Percentiles rank a stretch among this genome's conserved stretches.
Evolutionary conservation across 2,329 filamentous ascomycete genomes (phyloP).

Genomic region (Incumbomyces delicatus): DNA sequence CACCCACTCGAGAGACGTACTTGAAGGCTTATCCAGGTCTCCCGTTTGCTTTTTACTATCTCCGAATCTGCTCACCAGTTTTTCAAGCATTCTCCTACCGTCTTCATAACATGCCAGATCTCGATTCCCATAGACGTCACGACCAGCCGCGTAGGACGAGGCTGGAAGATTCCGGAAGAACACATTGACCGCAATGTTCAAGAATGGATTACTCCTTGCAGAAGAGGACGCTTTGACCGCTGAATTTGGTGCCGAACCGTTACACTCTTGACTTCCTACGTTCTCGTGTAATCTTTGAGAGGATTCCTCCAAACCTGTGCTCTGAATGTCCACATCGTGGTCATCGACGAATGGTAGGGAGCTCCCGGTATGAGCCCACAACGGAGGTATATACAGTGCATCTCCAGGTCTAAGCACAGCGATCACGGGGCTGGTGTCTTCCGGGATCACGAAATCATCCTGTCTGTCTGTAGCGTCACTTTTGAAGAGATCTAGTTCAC

Average conservation of each 20-base stretch:
- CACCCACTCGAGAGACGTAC: slow-evolving; percentile 36
- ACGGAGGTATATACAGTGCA: slow-evolving; percentile 66
- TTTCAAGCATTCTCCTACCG: slow-evolving; percentile 60
- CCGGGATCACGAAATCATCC: slow-evolving; percentile 18
- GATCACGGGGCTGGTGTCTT: slow-evolving; percentile 54
- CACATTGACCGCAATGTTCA: slow-evolving; percentile 76
- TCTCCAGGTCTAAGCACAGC: slow-evolving; percentile 61
- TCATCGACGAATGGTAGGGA: slow-evolving; percentile 37
- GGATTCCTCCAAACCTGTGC: neutral
- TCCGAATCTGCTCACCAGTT: slow-evolving; percentile 39
- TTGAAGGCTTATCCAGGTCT: neutral
- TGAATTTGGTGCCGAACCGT: slow-evolving; percentile 21
- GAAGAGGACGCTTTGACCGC: neutral
- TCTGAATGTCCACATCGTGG: neutral
- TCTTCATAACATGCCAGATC: slow-evolving; percentile 79
- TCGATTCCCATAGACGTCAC: slow-evolving; percentile 80
- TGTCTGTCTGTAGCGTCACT: slow-evolving; percentile 27
- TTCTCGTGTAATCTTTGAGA: neutral
- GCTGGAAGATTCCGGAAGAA: slow-evolving; percentile 66
- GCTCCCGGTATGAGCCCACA: slow-evolving; percentile 72
- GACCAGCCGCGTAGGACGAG: slow-evolving; percentile 58
- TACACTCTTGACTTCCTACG: neutral
- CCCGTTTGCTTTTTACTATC: neutral
- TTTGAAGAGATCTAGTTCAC: slow-evolving; percentile 50
- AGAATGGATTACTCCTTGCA: slow-evolving; percentile 12